Evolutionary conservation across 306 rosid species (phyloP).

Genomic region (Trifolium pratense): DNA sequence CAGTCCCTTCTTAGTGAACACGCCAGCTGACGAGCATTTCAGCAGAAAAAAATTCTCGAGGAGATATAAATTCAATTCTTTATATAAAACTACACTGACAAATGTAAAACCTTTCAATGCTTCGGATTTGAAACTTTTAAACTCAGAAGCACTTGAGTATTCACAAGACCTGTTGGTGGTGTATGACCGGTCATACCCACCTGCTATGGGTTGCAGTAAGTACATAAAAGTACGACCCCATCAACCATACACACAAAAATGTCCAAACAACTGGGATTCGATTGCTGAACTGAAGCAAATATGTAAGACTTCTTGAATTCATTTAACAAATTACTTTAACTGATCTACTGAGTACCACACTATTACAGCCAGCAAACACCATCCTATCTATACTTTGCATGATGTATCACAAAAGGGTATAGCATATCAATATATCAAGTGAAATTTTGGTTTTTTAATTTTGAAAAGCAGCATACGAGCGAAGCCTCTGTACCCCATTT

Average conservation of each 20-base stretch:
- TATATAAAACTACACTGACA: constrained; percentile 36
- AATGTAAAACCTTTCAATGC: constrained; percentile 42
- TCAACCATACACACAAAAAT: constrained; percentile 31
- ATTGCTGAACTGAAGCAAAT: constrained; percentile 40
- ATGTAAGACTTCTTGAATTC: constrained; percentile 37
- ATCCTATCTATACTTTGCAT: constrained; percentile 35
- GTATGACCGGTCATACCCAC: constrained; percentile 8
- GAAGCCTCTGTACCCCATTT: constrained; percentile 13
- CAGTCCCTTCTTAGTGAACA: constrained; percentile 43
- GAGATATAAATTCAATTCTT: constrained; percentile 33
- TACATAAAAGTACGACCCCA: not conserved
- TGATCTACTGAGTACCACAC: constrained; percentile 38
- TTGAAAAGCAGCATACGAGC: constrained; percentile 16
- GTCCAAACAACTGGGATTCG: constrained; percentile 33
- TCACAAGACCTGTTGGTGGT: constrained; percentile 34
- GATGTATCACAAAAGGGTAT: constrained; percentile 33
- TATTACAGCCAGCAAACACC: constrained; percentile 33
- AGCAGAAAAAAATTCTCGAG: constrained; percentile 41
- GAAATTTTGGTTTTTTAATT: constrained; percentile 11
- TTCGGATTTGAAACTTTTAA: constrained; percentile 34
- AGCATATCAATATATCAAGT: constrained; percentile 6
- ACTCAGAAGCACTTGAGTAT: constrained; percentile 30
- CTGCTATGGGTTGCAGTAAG: constrained; percentile 13
- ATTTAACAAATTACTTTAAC: constrained; percentile 39
- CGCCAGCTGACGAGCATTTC: constrained; percentile 26